Base-by-base conservation (phyloP, 2,329 filamentous ascomycete species). In the Neopestalotiopsis rosae region DNA sequence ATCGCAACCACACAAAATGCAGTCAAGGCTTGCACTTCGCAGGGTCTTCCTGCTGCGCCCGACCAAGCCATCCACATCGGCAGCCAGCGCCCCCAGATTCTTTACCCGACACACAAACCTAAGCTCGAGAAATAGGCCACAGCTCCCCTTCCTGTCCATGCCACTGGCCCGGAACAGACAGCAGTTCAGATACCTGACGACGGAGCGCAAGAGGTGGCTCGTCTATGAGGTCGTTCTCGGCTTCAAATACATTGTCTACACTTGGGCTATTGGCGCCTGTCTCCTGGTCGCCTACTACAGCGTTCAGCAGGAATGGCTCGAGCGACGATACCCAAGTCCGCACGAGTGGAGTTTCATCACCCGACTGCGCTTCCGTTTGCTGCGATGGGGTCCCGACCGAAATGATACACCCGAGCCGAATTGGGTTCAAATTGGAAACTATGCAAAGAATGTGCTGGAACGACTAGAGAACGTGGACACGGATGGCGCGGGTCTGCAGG, bases 241-340 rank as follows among this genome's bases (percentile, higher is more conserved):
- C 56, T 82, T 90, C 40, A 93, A 92, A 72, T 94, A 89, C 78
- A 90, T 87, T 0, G 74, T 86, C n/a, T 85, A 88, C 34, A 79
- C 93, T 56, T 95, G 90, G 86, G 87, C 89, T 14, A 87, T 90
- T 56, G 79, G 90, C 7, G 82, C 87, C 59, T 87, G 91, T 69
- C 80, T 90, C 57, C 82, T 88, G 52, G 82, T 92, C 10, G 88
- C 90, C 52, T 86, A 87, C 72, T 88, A 90, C 71, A 91, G 91
- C 17, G 77, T 94, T 45, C 86, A 92, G 76, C 91, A 95, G 75
- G 94, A 97, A 79, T 83, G 86, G 70, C 84, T 93, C 59, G 94
- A 98, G 81, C 87, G 91, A 62, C 84, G 88, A 66, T 93, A 91
- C 77, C 94, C 94, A 0, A 95, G 94, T 1, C 95, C 95, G 1